phyloP scores from a whole-genome alignment of 2,329 filamentous ascomycete species.

The Mycocentrospora acerina region DNA sequence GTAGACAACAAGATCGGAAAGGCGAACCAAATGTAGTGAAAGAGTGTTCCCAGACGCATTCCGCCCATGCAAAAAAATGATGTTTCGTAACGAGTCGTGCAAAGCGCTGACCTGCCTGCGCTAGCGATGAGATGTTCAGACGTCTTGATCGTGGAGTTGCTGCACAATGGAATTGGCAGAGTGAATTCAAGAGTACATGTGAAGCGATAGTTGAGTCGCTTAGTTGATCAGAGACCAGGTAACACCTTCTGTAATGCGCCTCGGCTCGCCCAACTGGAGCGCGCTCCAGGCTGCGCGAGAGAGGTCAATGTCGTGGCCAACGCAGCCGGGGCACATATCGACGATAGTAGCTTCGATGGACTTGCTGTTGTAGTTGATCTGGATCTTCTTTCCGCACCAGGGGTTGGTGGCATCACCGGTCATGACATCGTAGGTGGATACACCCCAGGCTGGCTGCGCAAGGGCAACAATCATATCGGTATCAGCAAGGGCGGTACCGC shows the following conservation, averaged over 20 bases:
- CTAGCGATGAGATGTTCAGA: slow-evolving; percentile 37
- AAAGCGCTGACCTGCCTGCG: slow-evolving; percentile 45
- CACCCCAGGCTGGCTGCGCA: slow-evolving; percentile 27
- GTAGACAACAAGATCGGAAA: slow-evolving; percentile 8
- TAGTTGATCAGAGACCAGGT: slow-evolving; percentile 27
- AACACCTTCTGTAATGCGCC: slow-evolving; percentile 26
- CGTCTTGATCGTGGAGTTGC: slow-evolving; percentile 29
- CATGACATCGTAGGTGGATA: slow-evolving; percentile 30
- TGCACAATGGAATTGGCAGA: slow-evolving; percentile 25
- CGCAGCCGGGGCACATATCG: slow-evolving; percentile 40
- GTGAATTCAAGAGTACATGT: slow-evolving; percentile 11
- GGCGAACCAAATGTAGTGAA: slow-evolving; percentile 15
- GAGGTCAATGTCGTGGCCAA: slow-evolving; percentile 31
- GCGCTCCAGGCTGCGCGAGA: slow-evolving; percentile 32
- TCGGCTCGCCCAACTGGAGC: slow-evolving; percentile 24
- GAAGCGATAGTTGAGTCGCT: slow-evolving; percentile 14
- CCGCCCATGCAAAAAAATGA: slow-evolving; percentile 27
- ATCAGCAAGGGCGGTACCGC: slow-evolving; percentile 29
- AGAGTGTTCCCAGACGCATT: no score
- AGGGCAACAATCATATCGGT: slow-evolving; percentile 32
- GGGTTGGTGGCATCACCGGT: slow-evolving; percentile 36
- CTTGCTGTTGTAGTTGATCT: slow-evolving; percentile 34
- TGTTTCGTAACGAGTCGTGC: slow-evolving; percentile 39
- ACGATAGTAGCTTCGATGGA: slow-evolving; percentile 29
- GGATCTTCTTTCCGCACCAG: slow-evolving; percentile 38